Evolutionary conservation across 176 grass and related monocot genomes (phyloP).

Genomic region (Elymus sibiricus): DNA sequence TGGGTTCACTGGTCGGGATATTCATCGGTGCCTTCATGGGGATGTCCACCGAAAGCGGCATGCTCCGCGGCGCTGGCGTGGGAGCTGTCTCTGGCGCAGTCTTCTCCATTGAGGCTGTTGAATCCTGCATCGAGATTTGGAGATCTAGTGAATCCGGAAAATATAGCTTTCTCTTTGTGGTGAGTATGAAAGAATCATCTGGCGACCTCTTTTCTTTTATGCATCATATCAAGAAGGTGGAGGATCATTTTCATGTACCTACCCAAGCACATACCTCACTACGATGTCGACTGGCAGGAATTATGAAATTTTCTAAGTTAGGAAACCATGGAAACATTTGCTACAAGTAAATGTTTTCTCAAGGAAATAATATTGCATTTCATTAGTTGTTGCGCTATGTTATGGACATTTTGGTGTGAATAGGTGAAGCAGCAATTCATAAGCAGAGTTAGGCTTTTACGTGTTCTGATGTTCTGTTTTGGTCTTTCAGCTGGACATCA

Average conservation of each 20-base stretch:
- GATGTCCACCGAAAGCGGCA: conserved; percentile 77
- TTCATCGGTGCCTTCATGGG: conserved; percentile 79
- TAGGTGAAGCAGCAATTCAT: background rate
- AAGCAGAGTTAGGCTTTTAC: background rate
- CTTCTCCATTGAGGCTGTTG: conserved; percentile 90
- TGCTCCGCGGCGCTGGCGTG: conserved; percentile 70
- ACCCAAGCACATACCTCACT: background rate
- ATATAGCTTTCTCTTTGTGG: conserved; percentile 78
- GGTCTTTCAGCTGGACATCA: conserved; percentile 75
- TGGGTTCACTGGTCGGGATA: conserved; percentile 76
- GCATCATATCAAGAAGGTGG: background rate
- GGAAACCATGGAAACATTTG: background rate
- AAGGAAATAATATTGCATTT: background rate
- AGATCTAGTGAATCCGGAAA: conserved; percentile 73
- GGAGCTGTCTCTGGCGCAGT: conserved; percentile 85
- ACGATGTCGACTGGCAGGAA: background rate
- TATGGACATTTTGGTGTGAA: background rate
- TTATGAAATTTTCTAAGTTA: background rate
- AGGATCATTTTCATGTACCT: conserved; percentile 42
- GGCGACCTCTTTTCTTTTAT: background rate
- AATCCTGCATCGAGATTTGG: conserved; percentile 89
- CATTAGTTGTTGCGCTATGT: background rate
- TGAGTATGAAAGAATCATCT: conserved; percentile 36
- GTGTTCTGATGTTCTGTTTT: conserved; percentile 30
- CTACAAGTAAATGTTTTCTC: background rate